Conservation (phyloP, 2,329 filamentous ascomycete genomes). For the Trichoderma sp. region DNA sequence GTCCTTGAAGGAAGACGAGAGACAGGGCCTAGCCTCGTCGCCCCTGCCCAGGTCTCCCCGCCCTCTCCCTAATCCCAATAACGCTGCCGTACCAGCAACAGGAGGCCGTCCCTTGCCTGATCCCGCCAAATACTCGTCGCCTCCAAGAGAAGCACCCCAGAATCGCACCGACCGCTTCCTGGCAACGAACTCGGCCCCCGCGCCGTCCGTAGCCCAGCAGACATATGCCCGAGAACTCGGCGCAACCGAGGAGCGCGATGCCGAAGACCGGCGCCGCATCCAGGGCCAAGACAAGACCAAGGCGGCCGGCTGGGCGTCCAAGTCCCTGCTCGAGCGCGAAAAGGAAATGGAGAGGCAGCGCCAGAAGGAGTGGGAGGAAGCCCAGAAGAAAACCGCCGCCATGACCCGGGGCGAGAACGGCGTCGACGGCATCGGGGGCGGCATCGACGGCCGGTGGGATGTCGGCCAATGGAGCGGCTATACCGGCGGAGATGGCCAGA, state of each 20-base stretch:
- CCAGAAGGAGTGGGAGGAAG: slow-evolving; percentile 78
- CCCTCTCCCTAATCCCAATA: slow-evolving; percentile 46
- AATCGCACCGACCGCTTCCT: slow-evolving; percentile 62
- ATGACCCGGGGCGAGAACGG: slow-evolving; percentile 50
- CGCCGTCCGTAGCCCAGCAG: slow-evolving; percentile 43
- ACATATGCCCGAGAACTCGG: slow-evolving; percentile 59
- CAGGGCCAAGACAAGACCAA: slow-evolving; percentile 63
- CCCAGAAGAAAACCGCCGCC: slow-evolving; percentile 65
- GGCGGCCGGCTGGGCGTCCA: slow-evolving; percentile 63
- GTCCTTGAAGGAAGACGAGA: slow-evolving; percentile 34
- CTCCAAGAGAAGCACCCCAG: slow-evolving; percentile 30
- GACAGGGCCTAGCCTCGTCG: slow-evolving; percentile 30
- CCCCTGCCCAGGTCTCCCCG: slow-evolving; percentile 40
- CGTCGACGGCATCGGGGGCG: slow-evolving; percentile 66
- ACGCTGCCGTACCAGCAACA: slow-evolving; percentile 36
- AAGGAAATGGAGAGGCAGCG: slow-evolving; percentile 79
- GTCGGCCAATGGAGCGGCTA: slow-evolving; percentile 74
- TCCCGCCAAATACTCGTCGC: slow-evolving; percentile 42
- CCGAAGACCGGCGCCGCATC: slow-evolving; percentile 61
- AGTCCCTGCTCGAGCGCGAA: slow-evolving; percentile 74
- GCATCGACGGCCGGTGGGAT: slow-evolving; percentile 70
- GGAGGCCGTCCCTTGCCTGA: slow-evolving; percentile 57
- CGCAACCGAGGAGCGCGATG: slow-evolving; percentile 61
- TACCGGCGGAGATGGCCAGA: slow-evolving; percentile 74
- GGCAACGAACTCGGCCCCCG: slow-evolving; percentile 55